Percentiles rank a stretch among this genome's conserved stretches.
These are phyloP conservation scores for Erysimum cheiranthoides DNA, from an alignment of 345 rosid genomes.

Conservation along the genomic window DNA sequence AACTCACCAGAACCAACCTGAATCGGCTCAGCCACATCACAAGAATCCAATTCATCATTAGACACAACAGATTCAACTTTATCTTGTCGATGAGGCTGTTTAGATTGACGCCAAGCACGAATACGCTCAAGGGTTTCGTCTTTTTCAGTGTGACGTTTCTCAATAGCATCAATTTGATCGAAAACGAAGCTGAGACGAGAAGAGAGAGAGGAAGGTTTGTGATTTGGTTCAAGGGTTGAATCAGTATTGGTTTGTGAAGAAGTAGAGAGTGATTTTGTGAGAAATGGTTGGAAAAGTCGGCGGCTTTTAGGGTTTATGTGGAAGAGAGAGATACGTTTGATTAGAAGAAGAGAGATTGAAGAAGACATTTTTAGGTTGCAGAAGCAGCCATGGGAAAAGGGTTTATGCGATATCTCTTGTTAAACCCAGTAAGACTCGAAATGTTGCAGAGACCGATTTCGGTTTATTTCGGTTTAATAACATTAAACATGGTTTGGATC, in stretches of 20 bases:
- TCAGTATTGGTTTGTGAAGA: conserved; percentile 38
- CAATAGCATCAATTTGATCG: conserved; percentile 86
- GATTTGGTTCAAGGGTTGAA: conserved; percentile 36
- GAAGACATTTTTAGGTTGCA: conserved; percentile 46
- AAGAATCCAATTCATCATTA: conserved; percentile 16
- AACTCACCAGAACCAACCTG: neutral
- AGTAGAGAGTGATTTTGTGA: conserved; percentile 41
- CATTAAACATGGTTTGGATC: neutral
- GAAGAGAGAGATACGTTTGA: conserved; percentile 50
- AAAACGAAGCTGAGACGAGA: conserved; percentile 90
- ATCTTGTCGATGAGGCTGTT: conserved; percentile 40
- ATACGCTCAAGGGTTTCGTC: conserved; percentile 83
- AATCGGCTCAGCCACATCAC: neutral
- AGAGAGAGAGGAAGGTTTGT: conserved; percentile 77
- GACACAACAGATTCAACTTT: neutral
- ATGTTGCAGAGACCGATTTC: neutral
- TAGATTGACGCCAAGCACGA: conserved; percentile 92
- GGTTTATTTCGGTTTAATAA: neutral
- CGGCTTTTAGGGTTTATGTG: conserved; percentile 39
- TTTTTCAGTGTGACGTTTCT: conserved; percentile 66
- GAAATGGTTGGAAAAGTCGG: conserved; percentile 36
- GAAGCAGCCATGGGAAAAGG: conserved; percentile 24
- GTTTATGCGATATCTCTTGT: conserved; percentile 2
- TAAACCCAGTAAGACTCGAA: neutral
- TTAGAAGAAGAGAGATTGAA: conserved; percentile 58